Evolutionary conservation across 257 asterid genomes (phyloP).

Genomic region (Solanum raphanifolium): DNA sequence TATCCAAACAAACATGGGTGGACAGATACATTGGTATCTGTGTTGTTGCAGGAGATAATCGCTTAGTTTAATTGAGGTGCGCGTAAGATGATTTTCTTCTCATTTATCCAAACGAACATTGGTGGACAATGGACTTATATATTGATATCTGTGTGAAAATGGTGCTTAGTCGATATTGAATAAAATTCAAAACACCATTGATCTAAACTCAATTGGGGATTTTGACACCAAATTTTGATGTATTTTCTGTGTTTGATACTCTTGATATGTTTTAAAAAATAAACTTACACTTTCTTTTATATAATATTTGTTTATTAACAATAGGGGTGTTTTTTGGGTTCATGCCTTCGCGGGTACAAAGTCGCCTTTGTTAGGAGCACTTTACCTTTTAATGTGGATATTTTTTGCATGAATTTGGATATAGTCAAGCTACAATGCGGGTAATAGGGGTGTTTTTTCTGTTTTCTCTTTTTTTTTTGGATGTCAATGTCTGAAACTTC

Average conservation of each 20-base stretch:
- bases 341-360: rapidly evolving
- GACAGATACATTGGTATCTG: neutral
- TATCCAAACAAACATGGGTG: neutral
- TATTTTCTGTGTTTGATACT: neutral
- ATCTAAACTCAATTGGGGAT: neutral
- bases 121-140: neutral
- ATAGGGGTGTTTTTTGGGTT: neutral
- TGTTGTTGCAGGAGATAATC: neutral
- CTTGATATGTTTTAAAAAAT: neutral
- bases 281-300: neutral
- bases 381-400: too few relatives aligned
- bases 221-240: neutral
- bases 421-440: too few relatives aligned
- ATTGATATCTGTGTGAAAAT: neutral
- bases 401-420: too few relatives aligned
- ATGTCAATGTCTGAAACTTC: neutral
- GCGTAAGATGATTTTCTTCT: rapidly evolving
- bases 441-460: too few relatives aligned
- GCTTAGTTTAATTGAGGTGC: neutral
- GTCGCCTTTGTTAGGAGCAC: rapidly evolving
- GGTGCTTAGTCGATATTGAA: neutral
- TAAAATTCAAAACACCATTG: neutral
- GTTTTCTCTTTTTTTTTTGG: neutral
- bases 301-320: neutral
- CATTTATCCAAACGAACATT: neutral